Base-by-base conservation (phyloP, 257 asterid genomes). In the Solanum corneliomulleri region DNA sequence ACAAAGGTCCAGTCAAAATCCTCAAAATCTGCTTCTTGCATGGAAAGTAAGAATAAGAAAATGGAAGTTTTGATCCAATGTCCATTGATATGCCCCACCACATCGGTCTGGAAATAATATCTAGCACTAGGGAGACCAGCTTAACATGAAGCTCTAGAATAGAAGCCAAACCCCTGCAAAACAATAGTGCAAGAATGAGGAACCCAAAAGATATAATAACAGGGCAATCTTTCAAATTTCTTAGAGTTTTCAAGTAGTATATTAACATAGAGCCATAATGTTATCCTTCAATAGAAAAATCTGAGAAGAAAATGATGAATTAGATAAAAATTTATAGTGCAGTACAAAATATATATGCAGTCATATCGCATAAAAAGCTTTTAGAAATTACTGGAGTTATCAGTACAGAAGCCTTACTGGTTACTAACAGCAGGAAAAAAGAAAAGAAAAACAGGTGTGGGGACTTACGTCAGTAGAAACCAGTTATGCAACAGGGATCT, bases 81-180 rank as follows among this genome's bases (percentile, higher is more conserved):
- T 94, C 98, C 91, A 90, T 88, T 52, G 97, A 91, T 87, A 95
- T 76, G 85, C 95, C 98, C 98, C 98, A 95, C 91, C 92, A 86
- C 95, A 91, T 92, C 8, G 98, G 98, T 89, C 97, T 91, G 89
- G 95, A 93, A 88, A 91, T 78, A 83, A 95, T 86, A 87, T 95
- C 97, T 76, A 94, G 92, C 89, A 93, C 83, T 45, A 90, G 89
- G 44, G 86, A 89, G 78, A 93, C 95, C 82, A 94, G 76, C 89
- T 90, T 91, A 44, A 86, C 90, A 87, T 91, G 96, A 89, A 95
- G 94, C 89, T 93, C 93, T 89, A 94, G 81, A 78, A 93, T 87
- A 86, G 95, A 91, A 91, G 94, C 91, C 95, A 95, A 90, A 87
- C 98, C 98, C 98, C 98, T 95, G 97, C 91, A 86, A 92, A 83